Conservation (phyloP, 495 filamentous ascomycete species). For the Niebla homalea region DNA sequence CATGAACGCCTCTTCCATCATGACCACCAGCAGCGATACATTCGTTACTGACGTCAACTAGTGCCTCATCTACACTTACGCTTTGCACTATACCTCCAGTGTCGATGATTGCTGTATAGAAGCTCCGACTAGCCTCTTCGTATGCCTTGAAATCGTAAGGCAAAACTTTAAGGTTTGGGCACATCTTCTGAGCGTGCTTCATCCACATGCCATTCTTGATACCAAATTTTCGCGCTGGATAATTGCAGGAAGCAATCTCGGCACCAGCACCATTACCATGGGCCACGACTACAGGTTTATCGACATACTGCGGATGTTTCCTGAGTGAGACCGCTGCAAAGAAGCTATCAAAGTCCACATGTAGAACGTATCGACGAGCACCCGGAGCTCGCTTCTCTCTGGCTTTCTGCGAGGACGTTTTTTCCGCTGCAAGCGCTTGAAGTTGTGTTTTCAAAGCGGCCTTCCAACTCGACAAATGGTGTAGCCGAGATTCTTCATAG, state of each 20-base stretch:
- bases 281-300: conserved; percentile 81
- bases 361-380: conserved; percentile 70
- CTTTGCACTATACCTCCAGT: conserved; percentile 79
- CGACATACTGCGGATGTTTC: conserved; percentile 58
- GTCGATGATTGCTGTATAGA: conserved; percentile 73
- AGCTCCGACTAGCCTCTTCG: conserved; percentile 76
- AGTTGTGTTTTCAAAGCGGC: conserved; percentile 79
- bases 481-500: conserved; percentile 83
- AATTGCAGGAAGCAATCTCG: conserved; percentile 96
- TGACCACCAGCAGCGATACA: conserved; percentile 55
- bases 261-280: conserved; percentile 75
- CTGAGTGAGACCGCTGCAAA: conserved; percentile 84
- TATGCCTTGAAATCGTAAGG: conserved; percentile 92
- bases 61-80: conserved; percentile 89
- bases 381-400: conserved; percentile 39
- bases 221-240: conserved; percentile 70
- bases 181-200: conserved; percentile 71
- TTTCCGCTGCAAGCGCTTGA: conserved; percentile 61
- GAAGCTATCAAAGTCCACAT: conserved; percentile 96
- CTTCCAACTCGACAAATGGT: conserved; percentile 94
- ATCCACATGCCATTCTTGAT: conserved; percentile 99
- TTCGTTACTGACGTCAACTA: conserved; percentile 60
- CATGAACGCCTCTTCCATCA: conserved; percentile 50
- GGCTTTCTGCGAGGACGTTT: conserved; percentile 38
- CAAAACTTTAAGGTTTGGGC: conserved; percentile 70